A percentile compares a stretch with the other conserved stretches of the same genome.
phyloP scores from a whole-genome alignment of 2,329 filamentous ascomycete species.

The Colletotrichum australisinense region DNA sequence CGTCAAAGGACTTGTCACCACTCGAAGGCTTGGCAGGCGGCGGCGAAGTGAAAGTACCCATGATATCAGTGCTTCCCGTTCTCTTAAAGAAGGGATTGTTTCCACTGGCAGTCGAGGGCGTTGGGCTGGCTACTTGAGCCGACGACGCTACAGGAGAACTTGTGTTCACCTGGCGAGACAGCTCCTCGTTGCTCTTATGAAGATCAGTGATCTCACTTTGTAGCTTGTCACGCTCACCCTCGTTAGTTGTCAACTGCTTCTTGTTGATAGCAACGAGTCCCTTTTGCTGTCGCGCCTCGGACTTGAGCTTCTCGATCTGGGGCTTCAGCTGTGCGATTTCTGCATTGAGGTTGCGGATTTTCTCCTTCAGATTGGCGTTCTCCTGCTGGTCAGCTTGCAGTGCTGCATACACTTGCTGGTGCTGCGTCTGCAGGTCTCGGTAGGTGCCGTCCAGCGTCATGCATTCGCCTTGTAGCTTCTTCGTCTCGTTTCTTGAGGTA shows the following conservation, averaged over 20 bases:
- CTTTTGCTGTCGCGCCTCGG: constrained; percentile 93
- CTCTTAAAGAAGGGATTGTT: constrained; percentile 96
- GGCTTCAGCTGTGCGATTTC: constrained; percentile 88
- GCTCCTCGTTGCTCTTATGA: constrained; percentile 71
- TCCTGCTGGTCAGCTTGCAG: constrained; percentile 91
- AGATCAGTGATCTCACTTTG: constrained; percentile 81
- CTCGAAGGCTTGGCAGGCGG: constrained; percentile 56
- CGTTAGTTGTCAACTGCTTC: constrained; percentile 92
- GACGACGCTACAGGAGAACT: constrained; percentile 60
- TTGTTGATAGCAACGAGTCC: constrained; percentile 98
- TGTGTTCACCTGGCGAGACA: constrained; percentile 62
- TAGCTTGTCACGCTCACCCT: constrained; percentile 88
- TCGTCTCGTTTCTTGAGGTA: constrained; percentile 81
- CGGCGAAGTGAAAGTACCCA: constrained; percentile 63
- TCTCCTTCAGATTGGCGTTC: constrained; percentile 86
- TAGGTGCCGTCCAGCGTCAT: constrained; percentile 84
- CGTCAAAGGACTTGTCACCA: constrained; percentile 81
- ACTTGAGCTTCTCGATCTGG: constrained; percentile 91
- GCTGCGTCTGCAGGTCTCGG: constrained; percentile 85
- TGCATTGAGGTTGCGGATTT: constrained; percentile 83
- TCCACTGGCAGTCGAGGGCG: constrained; percentile 74
- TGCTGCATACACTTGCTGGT: constrained; percentile 78
- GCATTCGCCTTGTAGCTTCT: constrained; percentile 86
- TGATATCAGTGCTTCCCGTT: constrained; percentile 70
- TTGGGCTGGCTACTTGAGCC: constrained; percentile 74